A percentile compares a stretch with the other conserved stretches of the same genome.
phyloP scores from a whole-genome alignment of 2,329 filamentous ascomycete genomes.

The Nemania bipapillata region DNA sequence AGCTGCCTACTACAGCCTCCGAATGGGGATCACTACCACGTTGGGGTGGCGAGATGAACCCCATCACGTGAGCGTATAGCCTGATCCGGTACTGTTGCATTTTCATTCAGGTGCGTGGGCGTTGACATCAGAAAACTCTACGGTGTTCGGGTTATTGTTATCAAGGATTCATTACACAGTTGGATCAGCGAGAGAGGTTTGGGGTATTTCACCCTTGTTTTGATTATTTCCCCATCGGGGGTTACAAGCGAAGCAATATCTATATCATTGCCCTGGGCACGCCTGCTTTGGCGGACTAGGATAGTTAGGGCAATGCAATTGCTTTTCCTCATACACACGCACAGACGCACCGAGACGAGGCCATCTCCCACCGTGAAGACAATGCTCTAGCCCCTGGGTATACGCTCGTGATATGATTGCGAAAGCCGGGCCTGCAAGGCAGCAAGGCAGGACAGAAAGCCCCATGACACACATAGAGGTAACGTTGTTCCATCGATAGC shows the following conservation, averaged over 20 bases:
- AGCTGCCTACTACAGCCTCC: conserved; percentile 20
- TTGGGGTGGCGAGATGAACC: conserved; percentile 24
- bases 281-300: conserved; percentile 5
- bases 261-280: neutral
- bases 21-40: conserved; percentile 24
- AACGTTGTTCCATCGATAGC: neutral
- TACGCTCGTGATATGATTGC: conserved; percentile 2
- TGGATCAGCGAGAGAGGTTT: neutral
- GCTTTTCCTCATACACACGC: conserved; percentile 22
- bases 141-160: conserved; percentile 21
- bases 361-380: neutral
- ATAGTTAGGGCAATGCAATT: conserved; percentile 27
- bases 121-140: conserved; percentile 22
- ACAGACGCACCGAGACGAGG: neutral
- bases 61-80: conserved; percentile 30
- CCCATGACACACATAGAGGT: neutral
- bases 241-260: conserved; percentile 4
- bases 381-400: neutral
- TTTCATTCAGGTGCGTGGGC: conserved; percentile 27
- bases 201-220: conserved; percentile 8
- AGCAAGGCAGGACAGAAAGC: neutral
- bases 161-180: conserved; percentile 12
- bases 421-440: neutral
- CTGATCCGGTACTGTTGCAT: conserved; percentile 13
- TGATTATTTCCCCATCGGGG: neutral